A percentile compares a stretch with the other conserved stretches of the same genome.
Conservation (phyloP, 768 basidiomycete genomes). For the Psilocybe tampanensis region DNA sequence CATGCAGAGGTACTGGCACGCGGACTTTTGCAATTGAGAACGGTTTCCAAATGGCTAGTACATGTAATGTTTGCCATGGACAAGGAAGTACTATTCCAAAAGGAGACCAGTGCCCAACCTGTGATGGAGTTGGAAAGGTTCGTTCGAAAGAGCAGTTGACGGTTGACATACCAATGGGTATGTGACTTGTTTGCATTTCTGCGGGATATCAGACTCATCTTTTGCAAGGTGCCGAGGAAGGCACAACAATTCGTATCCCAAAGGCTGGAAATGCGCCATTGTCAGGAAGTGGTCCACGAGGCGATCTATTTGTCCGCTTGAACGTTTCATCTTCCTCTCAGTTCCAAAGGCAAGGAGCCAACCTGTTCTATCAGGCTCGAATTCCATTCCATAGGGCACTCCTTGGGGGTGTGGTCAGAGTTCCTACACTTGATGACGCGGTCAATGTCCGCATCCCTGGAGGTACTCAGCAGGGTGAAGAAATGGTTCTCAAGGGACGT, state of each 20-base stretch:
- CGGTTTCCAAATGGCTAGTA: slow-evolving; percentile 97
- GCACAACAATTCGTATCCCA: slow-evolving; percentile 85
- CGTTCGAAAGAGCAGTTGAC: slow-evolving; percentile 75
- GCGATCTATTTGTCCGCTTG: slow-evolving; percentile 88
- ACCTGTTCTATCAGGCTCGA: slow-evolving; percentile 86
- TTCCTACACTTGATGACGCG: slow-evolving; percentile 94
- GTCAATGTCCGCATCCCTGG: slow-evolving; percentile 91
- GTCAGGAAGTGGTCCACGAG: slow-evolving; percentile 72
- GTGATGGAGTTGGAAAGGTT: slow-evolving; percentile 88
- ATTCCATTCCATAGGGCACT: slow-evolving; percentile 92
- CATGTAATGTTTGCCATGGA: slow-evolving; percentile 83
- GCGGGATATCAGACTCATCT: neutral
- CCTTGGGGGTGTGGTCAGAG: slow-evolving; percentile 89
- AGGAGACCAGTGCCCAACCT: slow-evolving; percentile 75
- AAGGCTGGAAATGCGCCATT: slow-evolving; percentile 85
- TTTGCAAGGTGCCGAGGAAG: slow-evolving; percentile 84
- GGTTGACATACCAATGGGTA: slow-evolving; percentile 86
- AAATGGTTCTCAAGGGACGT: slow-evolving; percentile 90
- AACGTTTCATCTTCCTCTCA: slow-evolving; percentile 80
- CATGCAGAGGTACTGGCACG: slow-evolving; percentile 87
- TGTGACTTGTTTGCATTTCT: slow-evolving; percentile 30
- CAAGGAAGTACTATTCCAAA: slow-evolving; percentile 80
- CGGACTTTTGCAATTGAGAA: slow-evolving; percentile 88
- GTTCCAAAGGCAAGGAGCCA: slow-evolving; percentile 89
- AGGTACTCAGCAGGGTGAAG: slow-evolving; percentile 96